phyloP scores from a whole-genome alignment of 75 land plant species.

The Cunninghamia lanceolata region DNA sequence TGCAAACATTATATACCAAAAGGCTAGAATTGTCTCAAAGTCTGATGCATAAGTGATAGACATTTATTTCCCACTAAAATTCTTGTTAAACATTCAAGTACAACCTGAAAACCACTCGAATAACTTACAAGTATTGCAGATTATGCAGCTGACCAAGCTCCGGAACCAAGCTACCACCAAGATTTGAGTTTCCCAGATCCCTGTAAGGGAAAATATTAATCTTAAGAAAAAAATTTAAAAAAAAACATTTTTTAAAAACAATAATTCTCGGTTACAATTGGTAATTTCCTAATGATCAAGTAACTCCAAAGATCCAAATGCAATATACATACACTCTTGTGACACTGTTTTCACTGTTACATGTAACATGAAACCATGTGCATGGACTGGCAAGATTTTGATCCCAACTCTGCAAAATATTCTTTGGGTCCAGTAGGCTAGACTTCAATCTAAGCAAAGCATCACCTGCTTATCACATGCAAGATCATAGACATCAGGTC shows the following conservation, averaged over 20 bases:
- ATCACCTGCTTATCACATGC: slow-evolving; percentile 63
- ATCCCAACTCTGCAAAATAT: slow-evolving; percentile 97
- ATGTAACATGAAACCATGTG: slow-evolving; percentile 98
- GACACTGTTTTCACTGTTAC: slow-evolving; percentile 75
- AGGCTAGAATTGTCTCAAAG: not conserved
- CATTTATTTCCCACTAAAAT: not conserved
- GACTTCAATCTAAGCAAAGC: slow-evolving; percentile 66
- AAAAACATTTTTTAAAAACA: not conserved
- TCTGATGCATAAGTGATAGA: not conserved
- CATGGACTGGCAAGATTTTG: slow-evolving; percentile 93
- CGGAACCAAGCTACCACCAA: slow-evolving; percentile 74
- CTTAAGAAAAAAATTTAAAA: not conserved
- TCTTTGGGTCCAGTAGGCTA: slow-evolving; percentile 64
- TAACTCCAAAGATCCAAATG: not conserved
- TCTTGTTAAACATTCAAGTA: not conserved
- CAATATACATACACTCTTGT: slow-evolving; percentile 76
- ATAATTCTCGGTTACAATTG: not conserved
- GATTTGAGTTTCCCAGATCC: slow-evolving; percentile 86
- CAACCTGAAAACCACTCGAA: not conserved
- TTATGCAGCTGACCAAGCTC: slow-evolving; percentile 74
- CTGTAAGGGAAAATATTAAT: slow-evolving; percentile 26
- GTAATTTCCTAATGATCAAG: slow-evolving; percentile 5
- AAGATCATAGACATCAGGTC: not conserved
- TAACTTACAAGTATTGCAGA: slow-evolving; percentile 89
- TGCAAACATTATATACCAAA: not conserved